phyloP scores from a whole-genome alignment of 495 filamentous ascomycete species.

The Xylaria scruposa region DNA sequence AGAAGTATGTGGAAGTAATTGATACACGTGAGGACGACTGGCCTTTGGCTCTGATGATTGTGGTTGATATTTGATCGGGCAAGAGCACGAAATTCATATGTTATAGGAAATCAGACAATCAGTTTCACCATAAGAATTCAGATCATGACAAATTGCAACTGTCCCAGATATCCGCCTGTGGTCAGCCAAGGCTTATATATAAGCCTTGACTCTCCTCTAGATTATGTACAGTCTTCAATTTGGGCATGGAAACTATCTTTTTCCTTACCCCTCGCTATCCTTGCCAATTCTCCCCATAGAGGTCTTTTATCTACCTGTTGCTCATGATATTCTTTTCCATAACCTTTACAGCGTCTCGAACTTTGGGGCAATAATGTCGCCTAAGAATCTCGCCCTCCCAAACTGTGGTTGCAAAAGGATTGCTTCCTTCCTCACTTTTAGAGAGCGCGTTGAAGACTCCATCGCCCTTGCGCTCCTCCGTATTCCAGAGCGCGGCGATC shows the following conservation, averaged over 20 bases:
- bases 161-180: neutral
- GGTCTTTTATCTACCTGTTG: constrained; percentile 7
- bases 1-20: neutral
- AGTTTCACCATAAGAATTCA: neutral
- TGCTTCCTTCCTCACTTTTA: constrained; percentile 39
- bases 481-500: constrained; percentile 77
- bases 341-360: constrained; percentile 73
- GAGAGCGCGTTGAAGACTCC: constrained; percentile 55
- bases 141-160: neutral
- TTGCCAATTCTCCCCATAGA: neutral
- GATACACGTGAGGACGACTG: neutral
- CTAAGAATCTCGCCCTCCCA: constrained; percentile 93
- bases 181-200: neutral
- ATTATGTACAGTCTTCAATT: neutral
- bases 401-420: constrained; percentile 81
- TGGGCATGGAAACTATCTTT: neutral
- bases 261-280: neutral
- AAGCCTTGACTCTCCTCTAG: neutral
- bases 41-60: neutral
- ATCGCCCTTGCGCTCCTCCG: constrained; percentile 87
- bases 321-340: constrained; percentile 66
- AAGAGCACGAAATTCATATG: neutral
- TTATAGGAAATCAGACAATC: neutral
- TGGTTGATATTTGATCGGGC: neutral
- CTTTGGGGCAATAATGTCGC: constrained; percentile 84